Conservation (phyloP, 1,284 basidiomycete genomes). For the Trametes polyzona region DNA sequence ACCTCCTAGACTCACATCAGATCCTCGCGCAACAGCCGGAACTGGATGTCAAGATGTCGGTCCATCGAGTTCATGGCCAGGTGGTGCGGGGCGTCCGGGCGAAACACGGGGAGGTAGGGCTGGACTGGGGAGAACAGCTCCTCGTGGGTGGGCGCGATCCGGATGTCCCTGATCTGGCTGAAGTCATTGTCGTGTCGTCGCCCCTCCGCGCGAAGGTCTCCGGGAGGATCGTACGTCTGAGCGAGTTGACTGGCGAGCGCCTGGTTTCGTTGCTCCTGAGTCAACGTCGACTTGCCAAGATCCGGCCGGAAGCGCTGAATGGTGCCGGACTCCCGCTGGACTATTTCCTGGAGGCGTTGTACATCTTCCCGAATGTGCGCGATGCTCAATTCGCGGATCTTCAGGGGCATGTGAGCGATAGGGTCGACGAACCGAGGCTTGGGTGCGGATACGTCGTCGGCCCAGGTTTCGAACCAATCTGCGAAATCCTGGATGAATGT, state of each 20-base stretch:
- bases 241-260: conserved; percentile 28
- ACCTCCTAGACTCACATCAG: conserved; percentile 33
- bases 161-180: conserved; percentile 37
- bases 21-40: conserved; percentile 46
- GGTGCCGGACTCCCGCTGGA: conserved; percentile 43
- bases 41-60: conserved; percentile 45
- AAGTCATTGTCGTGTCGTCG: conserved; percentile 49
- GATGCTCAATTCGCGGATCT: conserved; percentile 43
- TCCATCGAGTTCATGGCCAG: conserved; percentile 37
- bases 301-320: conserved; percentile 32
- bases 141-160: conserved; percentile 42
- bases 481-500: conserved; percentile 46
- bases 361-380: conserved; percentile 45
- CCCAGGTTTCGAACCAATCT: conserved; percentile 54
- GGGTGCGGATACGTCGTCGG: conserved; percentile 38
- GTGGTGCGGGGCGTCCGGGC: conserved; percentile 45
- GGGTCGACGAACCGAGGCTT: conserved; percentile 44
- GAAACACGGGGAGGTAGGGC: conserved; percentile 43
- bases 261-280: conserved; percentile 22
- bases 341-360: conserved; percentile 48
- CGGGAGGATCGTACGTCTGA: conserved; percentile 33
- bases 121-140: conserved; percentile 38
- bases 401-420: conserved; percentile 27
- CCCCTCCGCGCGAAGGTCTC: conserved; percentile 46
- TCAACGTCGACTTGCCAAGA: conserved; percentile 37